phyloP scores from a whole-genome alignment of 179 eudicot genomes.

The Heliamphora pulchella region DNA sequence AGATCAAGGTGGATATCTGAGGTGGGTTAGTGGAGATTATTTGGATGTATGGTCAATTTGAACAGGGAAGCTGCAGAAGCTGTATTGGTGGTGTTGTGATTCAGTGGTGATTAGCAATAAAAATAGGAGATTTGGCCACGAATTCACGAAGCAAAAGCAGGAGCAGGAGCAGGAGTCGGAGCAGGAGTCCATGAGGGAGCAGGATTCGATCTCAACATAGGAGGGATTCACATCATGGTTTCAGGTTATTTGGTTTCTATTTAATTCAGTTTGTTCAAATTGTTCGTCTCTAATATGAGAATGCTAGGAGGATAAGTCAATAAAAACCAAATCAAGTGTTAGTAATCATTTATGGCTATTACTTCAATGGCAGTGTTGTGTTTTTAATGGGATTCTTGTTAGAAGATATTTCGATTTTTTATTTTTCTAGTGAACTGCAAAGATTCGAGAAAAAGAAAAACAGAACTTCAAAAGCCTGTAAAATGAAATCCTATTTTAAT shows the following conservation, averaged over 20 bases:
- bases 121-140: constrained; percentile 33
- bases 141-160: constrained; percentile 58
- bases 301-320: neutral
- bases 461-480: too few relatives aligned
- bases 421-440: too few relatives aligned
- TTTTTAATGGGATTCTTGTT: too few relatives aligned
- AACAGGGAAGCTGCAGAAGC: neutral
- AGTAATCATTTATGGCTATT: too few relatives aligned
- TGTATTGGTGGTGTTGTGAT: neutral
- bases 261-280: neutral
- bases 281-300: neutral
- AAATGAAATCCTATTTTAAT: too few relatives aligned
- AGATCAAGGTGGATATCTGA: neutral
- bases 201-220: constrained; percentile 62
- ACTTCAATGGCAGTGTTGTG: too few relatives aligned
- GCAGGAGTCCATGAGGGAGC: constrained; percentile 76
- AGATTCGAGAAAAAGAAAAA: too few relatives aligned
- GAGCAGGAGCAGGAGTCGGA: constrained; percentile 78
- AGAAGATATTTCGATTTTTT: too few relatives aligned
- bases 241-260: constrained; percentile 56
- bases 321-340: neutral
- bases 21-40: neutral
- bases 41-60: neutral
- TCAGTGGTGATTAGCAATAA: neutral
- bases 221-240: constrained; percentile 65